A percentile compares a stretch with the other conserved stretches of the same genome.
Conservation (phyloP, 2,329 filamentous ascomycete genomes). For the Bretziella fagacearum region DNA sequence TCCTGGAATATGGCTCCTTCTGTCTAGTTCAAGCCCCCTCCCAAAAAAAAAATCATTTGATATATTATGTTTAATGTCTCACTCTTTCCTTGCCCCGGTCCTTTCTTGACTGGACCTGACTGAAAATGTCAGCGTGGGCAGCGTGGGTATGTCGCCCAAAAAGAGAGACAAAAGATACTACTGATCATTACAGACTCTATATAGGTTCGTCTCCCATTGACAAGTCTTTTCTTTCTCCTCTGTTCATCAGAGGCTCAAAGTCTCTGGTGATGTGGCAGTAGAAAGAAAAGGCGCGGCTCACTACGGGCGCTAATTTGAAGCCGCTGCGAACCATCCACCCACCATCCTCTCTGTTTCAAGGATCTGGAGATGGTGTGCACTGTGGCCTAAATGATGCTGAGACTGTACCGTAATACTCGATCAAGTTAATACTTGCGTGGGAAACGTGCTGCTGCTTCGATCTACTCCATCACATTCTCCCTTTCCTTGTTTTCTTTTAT, state of each 20-base stretch:
- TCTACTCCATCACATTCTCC: slow-evolving; percentile 22
- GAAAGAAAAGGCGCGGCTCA: slow-evolving; percentile 38
- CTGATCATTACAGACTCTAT: slow-evolving; percentile 9
- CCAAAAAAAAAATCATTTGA: background rate
- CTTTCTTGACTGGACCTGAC: too few relatives aligned
- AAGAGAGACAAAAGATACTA: background rate
- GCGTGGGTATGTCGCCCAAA: background rate
- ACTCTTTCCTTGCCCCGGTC: background rate
- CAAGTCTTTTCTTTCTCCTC: slow-evolving; percentile 9
- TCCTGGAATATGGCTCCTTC: slow-evolving; percentile 1
- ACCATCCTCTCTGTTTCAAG: background rate
- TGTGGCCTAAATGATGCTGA: slow-evolving; percentile 50
- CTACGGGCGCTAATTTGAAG: slow-evolving; percentile 57
- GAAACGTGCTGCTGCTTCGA: slow-evolving; percentile 86
- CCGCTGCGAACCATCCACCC: slow-evolving; percentile 11
- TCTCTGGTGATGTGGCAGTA: slow-evolving; percentile 2
- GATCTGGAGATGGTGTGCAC: slow-evolving; percentile 7
- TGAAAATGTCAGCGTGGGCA: too few relatives aligned
- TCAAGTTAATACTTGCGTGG: slow-evolving; percentile 99
- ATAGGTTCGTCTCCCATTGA: slow-evolving; percentile 15
- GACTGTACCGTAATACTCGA: slow-evolving; percentile 95
- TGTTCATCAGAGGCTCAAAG: background rate
- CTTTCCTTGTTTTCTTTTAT: slow-evolving; percentile 15
- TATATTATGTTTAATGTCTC: too few relatives aligned
- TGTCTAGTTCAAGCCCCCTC: background rate